A percentile compares a stretch with the other conserved stretches of the same genome.
Conservation (phyloP, 495 filamentous ascomycete genomes). For the Penicillium pulvis region DNA sequence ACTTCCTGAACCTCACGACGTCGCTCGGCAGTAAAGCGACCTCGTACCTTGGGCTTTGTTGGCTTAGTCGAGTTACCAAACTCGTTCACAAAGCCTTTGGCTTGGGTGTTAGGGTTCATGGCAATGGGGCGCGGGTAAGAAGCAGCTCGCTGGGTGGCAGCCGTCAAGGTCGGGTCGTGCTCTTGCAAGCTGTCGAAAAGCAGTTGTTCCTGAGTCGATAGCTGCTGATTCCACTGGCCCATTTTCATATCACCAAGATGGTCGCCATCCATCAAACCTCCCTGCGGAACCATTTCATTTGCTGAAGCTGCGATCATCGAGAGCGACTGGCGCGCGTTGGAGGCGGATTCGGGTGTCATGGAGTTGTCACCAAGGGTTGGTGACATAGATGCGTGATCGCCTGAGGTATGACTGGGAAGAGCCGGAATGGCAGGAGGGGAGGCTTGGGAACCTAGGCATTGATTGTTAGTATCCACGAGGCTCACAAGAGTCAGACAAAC, state of each 20-base stretch:
- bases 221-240: slow-evolving; percentile 42
- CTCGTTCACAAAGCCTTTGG: slow-evolving; percentile 60
- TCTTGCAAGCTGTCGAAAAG: slow-evolving; percentile 50
- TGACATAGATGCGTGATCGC: slow-evolving; percentile 42
- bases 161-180: slow-evolving; percentile 48
- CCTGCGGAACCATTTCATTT: slow-evolving; percentile 51
- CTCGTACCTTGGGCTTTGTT: slow-evolving; percentile 60
- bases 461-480: slow-evolving; percentile 20
- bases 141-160: slow-evolving; percentile 48
- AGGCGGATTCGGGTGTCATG: slow-evolving; percentile 40
- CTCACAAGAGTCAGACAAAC: background rate
- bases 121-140: slow-evolving; percentile 56
- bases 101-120: slow-evolving; percentile 55
- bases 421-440: slow-evolving; percentile 36
- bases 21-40: slow-evolving; percentile 66
- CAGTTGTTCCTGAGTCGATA: slow-evolving; percentile 48
- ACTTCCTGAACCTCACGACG: slow-evolving; percentile 81
- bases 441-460: slow-evolving; percentile 31
- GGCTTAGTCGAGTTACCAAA: slow-evolving; percentile 55
- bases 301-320: slow-evolving; percentile 54
- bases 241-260: slow-evolving; percentile 39
- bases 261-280: slow-evolving; percentile 43
- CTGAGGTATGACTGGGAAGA: slow-evolving; percentile 35
- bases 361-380: slow-evolving; percentile 43
- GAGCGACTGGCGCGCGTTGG: slow-evolving; percentile 48